phyloP scores from a whole-genome alignment of 768 basidiomycete species.

The Leccinum uliginosum region DNA sequence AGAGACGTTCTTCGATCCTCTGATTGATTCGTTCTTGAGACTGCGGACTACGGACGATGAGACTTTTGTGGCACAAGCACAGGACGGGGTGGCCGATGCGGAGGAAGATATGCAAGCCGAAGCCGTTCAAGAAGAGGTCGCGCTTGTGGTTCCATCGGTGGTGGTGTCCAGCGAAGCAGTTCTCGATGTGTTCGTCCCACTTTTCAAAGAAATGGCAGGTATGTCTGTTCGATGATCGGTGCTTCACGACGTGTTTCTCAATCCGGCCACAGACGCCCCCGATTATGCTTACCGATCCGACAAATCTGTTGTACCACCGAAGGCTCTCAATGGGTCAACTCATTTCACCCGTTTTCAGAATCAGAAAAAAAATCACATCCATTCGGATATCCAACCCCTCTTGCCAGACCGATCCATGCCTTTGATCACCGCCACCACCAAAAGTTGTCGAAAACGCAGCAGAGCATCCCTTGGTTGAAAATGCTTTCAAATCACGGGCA shows the following conservation, averaged over 20 bases:
- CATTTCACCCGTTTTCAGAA: constrained; percentile 14
- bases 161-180: constrained; percentile 47
- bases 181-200: constrained; percentile 51
- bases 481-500: constrained; percentile 11
- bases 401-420: constrained; percentile 13
- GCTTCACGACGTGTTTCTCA: constrained; percentile 3
- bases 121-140: constrained; percentile 11
- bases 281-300: constrained; percentile 21
- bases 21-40: constrained; percentile 47
- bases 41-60: constrained; percentile 24
- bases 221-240: constrained; percentile 5
- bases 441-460: constrained; percentile 30
- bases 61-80: constrained; percentile 7
- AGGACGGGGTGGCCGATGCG: constrained; percentile 28
- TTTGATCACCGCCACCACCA: constrained; percentile 14
- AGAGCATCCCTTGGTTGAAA: constrained; percentile 29
- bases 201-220: constrained; percentile 59
- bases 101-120: constrained; percentile 46
- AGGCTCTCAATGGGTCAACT: constrained; percentile 13
- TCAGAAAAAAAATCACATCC: constrained; percentile 24
- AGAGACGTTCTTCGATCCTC: constrained; percentile 62
- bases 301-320: constrained; percentile 9
- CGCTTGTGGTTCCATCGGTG: constrained; percentile 20
- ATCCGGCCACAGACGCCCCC: constrained; percentile 12
- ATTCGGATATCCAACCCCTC: constrained; percentile 10